Evolutionary conservation across 148 eudicot species (phyloP), one percentile per base, ranked within the genome.

Genomic region (Salicornia ramosissima): DNA sequence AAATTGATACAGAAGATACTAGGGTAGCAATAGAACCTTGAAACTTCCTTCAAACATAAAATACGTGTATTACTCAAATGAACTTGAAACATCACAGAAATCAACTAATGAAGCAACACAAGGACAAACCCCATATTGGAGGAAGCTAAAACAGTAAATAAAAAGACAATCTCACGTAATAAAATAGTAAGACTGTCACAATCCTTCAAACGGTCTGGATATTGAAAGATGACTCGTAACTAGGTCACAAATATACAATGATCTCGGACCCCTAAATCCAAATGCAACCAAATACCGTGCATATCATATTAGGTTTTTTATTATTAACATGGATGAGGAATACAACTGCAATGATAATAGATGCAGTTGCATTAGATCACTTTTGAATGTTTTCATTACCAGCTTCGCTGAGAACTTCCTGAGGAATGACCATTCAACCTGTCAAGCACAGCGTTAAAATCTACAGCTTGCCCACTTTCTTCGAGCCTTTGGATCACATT

Each of bases 401-500:
- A 89, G 68, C 90, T 87, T 68, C 91, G 83, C 77, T 90, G 97
- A 49, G 96, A 80, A 55, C 95, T 77, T 16, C 89, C 92, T 18
- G 90, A 85, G 43, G 92, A 80, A 75, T 84, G 96, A 39, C 90
- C 97, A 70, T 91, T 94, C 86, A 94, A 68, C 81, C 85, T 84
- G 80, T 94, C 97, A 10, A 94, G 93, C 72, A 94, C 97, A 7
- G 91, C 61, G 71, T 94, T 88, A 69, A 87, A 94, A 79, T 94
- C 99, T 68, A 94, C 85, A 50, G 96, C 54, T 76, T 87, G 93
- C 34, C 99, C 93, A 63, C 77, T 86, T 71, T 94, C 99, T 77
- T 94, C 96, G 42, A 94, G 82, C 91, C 97, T 89, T 84, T 94
- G 97, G 74, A 94, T 94, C 71, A 91, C 88, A 26, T 83, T 75